Evolutionary conservation across 345 rosid genomes (phyloP).

Genomic region (Salix suchowensis): DNA sequence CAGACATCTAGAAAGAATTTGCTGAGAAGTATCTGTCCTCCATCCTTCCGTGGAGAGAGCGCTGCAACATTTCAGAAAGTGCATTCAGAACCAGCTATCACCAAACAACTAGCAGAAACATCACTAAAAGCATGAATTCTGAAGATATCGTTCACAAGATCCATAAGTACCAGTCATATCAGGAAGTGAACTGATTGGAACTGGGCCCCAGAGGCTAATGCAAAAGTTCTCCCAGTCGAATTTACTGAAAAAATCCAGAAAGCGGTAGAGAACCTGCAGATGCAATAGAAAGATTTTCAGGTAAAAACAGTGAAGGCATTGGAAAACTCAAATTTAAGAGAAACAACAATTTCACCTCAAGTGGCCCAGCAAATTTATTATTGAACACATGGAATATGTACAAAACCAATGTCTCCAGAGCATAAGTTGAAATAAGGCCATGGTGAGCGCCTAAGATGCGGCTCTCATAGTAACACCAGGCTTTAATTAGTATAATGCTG

Average conservation of each 20-base stretch:
- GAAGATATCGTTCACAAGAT: background rate
- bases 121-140: background rate
- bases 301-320: constrained; percentile 4
- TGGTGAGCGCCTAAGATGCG: constrained; percentile 90
- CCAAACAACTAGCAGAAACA: background rate
- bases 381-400: constrained; percentile 79
- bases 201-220: constrained; percentile 90
- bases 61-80: constrained; percentile 37
- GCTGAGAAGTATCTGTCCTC: constrained; percentile 49
- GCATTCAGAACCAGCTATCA: constrained; percentile 3
- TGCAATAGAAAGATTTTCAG: constrained; percentile 21
- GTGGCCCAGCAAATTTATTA: constrained; percentile 64
- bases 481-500: constrained; percentile 75
- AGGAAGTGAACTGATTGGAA: constrained; percentile 68
- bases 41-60: constrained; percentile 72
- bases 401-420: constrained; percentile 79
- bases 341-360: constrained; percentile 47
- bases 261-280: constrained; percentile 75
- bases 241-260: constrained; percentile 94
- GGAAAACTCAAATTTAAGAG: constrained; percentile 1
- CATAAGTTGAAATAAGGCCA: constrained; percentile 85
- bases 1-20: constrained; percentile 63
- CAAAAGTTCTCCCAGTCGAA: constrained; percentile 95
- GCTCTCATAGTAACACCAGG: constrained; percentile 94
- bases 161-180: constrained; percentile 55